Conservation (phyloP, 2,329 filamentous ascomycete genomes). For the Ophiobolus disseminans region DNA sequence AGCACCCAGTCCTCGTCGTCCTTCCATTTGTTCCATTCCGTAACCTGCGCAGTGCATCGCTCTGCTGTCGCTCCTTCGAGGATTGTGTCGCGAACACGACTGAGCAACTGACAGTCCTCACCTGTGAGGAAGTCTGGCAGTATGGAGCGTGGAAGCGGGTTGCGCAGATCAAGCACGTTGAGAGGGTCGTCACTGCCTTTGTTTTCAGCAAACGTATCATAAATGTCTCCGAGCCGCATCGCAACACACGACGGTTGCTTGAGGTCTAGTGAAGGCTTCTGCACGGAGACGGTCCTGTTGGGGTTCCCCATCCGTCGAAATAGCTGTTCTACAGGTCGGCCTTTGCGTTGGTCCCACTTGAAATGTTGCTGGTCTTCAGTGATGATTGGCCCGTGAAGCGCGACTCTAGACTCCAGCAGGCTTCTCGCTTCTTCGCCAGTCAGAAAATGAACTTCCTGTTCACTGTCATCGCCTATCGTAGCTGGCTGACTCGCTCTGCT, state of each 20-base stretch:
- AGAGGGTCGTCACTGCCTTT: conserved; percentile 10
- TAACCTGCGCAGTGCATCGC: conserved; percentile 12
- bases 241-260: conserved; percentile 7
- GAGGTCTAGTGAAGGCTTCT: conserved; percentile 12
- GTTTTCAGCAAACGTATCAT: conserved; percentile 10
- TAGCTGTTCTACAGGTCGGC: conserved; percentile 18
- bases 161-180: conserved; percentile 19
- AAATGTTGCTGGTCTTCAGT: conserved; percentile 23
- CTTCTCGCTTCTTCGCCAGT: conserved; percentile 18
- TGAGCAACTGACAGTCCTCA: conserved; percentile 7
- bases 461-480: conserved; percentile 6
- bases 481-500: conserved; percentile 13
- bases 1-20: conserved; percentile 20
- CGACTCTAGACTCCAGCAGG: conserved; percentile 6
- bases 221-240: conserved; percentile 10
- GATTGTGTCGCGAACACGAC: conserved; percentile 5
- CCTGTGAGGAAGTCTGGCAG: conserved; percentile 10
- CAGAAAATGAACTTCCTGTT: conserved; percentile 14
- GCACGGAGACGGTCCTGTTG: conserved; percentile 10
- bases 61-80: conserved; percentile 13
- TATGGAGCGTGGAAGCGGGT: conserved; percentile 14
- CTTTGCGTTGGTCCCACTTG: conserved; percentile 15
- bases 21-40: conserved; percentile 17
- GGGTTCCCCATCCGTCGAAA: conserved; percentile 13
- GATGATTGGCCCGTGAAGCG: conserved; percentile 16